Percentiles rank a stretch among this genome's conserved stretches.
These are phyloP conservation scores for Calvatia gigantea DNA, from an alignment of 768 basidiomycete genomes.

Conservation along the genomic window DNA sequence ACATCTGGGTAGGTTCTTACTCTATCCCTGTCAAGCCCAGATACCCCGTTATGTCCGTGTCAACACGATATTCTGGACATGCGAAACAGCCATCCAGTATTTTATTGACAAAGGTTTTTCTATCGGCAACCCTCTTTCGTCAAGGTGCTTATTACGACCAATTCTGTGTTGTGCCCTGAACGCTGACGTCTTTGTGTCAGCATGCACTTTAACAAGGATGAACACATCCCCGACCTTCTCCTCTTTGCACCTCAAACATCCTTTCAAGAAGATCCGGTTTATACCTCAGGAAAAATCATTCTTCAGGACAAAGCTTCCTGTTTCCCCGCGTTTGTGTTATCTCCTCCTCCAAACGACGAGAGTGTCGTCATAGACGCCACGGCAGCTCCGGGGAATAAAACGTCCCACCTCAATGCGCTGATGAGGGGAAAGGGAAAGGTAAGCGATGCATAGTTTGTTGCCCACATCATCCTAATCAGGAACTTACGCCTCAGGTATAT, in stretches of 20 bases:
- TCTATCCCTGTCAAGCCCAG: constrained; percentile 36
- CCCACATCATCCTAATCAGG: neutral
- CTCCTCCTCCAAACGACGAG: constrained; percentile 54
- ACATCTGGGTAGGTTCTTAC: constrained; percentile 7
- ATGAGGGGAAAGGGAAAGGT: constrained; percentile 85
- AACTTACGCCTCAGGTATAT: constrained; percentile 51
- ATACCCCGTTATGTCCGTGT: constrained; percentile 87
- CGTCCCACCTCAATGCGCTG: constrained; percentile 86
- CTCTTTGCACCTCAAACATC: constrained; percentile 64
- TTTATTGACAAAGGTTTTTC: constrained; percentile 56
- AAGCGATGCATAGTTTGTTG: constrained; percentile 10
- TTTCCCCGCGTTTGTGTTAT: constrained; percentile 88
- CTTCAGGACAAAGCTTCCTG: constrained; percentile 98
- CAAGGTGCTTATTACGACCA: constrained; percentile 36
- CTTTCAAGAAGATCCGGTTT: constrained; percentile 70
- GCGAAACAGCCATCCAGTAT: constrained; percentile 57
- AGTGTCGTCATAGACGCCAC: constrained; percentile 86
- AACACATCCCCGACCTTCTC: constrained; percentile 80
- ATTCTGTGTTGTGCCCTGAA: neutral
- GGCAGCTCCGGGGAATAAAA: constrained; percentile 97
- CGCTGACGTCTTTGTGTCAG: constrained; percentile 28
- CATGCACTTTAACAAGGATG: constrained; percentile 66
- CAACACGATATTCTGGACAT: constrained; percentile 68
- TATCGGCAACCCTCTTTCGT: constrained; percentile 47
- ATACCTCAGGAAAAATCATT: constrained; percentile 78